These are phyloP conservation scores for Saxophila tyrrhenica DNA, from an alignment of 495 filamentous ascomycete genomes.

Conservation along the genomic window DNA sequence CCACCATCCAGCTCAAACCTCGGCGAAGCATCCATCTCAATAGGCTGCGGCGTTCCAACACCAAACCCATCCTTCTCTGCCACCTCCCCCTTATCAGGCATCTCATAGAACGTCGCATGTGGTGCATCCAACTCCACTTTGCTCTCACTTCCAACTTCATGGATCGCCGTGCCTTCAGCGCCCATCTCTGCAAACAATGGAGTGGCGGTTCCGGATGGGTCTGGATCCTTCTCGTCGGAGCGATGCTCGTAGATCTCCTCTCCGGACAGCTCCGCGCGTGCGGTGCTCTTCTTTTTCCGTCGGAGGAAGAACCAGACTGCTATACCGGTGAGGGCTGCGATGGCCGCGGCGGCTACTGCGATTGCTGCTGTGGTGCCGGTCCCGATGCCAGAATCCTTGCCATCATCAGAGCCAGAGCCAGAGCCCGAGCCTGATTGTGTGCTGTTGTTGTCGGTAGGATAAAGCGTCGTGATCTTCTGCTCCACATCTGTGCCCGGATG, in stretches of 20 bases:
- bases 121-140: not conserved
- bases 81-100: not conserved
- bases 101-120: not conserved
- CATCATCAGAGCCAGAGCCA: not conserved
- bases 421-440: not conserved
- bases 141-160: not conserved
- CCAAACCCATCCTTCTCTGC: not conserved
- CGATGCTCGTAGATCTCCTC: not conserved
- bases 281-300: not conserved
- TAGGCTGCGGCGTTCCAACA: not conserved
- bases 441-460: not conserved
- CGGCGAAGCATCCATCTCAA: not conserved
- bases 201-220: not conserved
- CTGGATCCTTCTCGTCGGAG: not conserved
- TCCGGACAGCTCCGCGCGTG: not conserved
- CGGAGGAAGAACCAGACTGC: slow-evolving; percentile 1
- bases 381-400: slow-evolving; percentile 3
- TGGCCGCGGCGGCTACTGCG: not conserved
- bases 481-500: not conserved
- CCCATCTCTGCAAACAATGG: not conserved
- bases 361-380: slow-evolving; percentile 7
- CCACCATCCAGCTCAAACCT: not conserved
- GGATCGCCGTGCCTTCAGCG: not conserved
- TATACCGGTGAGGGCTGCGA: not conserved
- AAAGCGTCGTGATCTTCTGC: slow-evolving; percentile 1